Base-by-base conservation (phyloP, 1,284 basidiomycete genomes). In the Cryptococcus wingfieldii region DNA sequence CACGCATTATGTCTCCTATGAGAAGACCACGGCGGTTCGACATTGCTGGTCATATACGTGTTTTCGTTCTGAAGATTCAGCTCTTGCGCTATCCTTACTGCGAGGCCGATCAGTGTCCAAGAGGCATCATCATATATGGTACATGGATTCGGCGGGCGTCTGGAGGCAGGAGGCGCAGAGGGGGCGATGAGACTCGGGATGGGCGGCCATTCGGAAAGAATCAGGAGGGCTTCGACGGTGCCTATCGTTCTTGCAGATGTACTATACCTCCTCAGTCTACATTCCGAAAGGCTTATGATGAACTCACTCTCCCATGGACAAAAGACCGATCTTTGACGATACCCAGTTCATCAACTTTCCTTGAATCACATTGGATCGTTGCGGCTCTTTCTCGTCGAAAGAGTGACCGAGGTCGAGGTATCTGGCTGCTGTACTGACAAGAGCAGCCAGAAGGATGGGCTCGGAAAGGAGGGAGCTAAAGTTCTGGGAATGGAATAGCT, bases 141-240 rank as follows among this genome's bases (percentile, higher is more conserved):
- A 47, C 55, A 56, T 0, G 62, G 60, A 25, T 57, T 56, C 1
- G 41, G 41, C 7, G 25, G 31, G n/a, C 23, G 31, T 34, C 31
- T 34, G 31, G 31, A 10, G 31, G 31, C 3, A 10, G 5, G 6
- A 10, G 31, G 31, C 31, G 31, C 10, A 8, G 31, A 34, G 31
- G 31, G 31, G 13, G 58, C 49, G 2, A 62, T 38, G 18, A 62
- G 48, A 27, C 49, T 47, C 0, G 60, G 53, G 3, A 56, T 53
- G 4, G 63, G 63, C 0, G 63, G 60, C 60, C 61, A 65, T 53
- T 65, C 63, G 48, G 56, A 59, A 6, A 65, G 53, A 9, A 65
- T 54, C 6, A 65, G 54, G 13, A 65, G 38, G 2, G 63, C 63
- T 47, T 65, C 63, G 16, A 65, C 63, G 0, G 63, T 65, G 3